phyloP scores from a whole-genome alignment of 306 rosid species.

The Prunus mume region DNA sequence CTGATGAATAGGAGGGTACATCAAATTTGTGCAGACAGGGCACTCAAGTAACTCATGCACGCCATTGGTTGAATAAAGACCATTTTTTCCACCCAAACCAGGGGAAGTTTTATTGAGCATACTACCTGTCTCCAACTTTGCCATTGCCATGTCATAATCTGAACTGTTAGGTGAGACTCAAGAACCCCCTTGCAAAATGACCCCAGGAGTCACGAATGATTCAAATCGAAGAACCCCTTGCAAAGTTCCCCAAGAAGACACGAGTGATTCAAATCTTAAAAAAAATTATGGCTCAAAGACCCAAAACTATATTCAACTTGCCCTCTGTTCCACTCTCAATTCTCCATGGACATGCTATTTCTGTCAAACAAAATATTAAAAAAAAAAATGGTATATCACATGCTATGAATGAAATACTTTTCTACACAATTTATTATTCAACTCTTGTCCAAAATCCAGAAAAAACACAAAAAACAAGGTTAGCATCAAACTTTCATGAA shows the following conservation, averaged over 20 bases:
- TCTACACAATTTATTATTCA: background rate
- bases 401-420: background rate
- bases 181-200: slow-evolving; percentile 63
- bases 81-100: slow-evolving; percentile 53
- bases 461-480: slow-evolving; percentile 1
- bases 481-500: background rate
- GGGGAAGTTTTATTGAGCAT: slow-evolving; percentile 35
- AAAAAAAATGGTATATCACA: slow-evolving; percentile 16
- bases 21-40: slow-evolving; percentile 74
- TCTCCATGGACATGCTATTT: slow-evolving; percentile 15
- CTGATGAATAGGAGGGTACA: slow-evolving; percentile 98
- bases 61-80: slow-evolving; percentile 63
- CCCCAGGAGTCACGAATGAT: slow-evolving; percentile 68
- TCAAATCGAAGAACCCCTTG: slow-evolving; percentile 32
- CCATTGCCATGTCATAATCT: slow-evolving; percentile 52
- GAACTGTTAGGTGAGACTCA: slow-evolving; percentile 47
- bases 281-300: slow-evolving; percentile 21
- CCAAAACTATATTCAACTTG: slow-evolving; percentile 16
- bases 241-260: slow-evolving; percentile 76
- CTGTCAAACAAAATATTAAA: slow-evolving; percentile 31
- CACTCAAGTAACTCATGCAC: slow-evolving; percentile 87
- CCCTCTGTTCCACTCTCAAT: slow-evolving; percentile 25
- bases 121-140: slow-evolving; percentile 54
- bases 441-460: slow-evolving; percentile 7
- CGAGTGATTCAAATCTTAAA: slow-evolving; percentile 29